Evolutionary conservation across 2,329 filamentous ascomycete genomes (phyloP), one percentile per base, ranked within the genome.

Genomic region (Penicillium palitans): DNA sequence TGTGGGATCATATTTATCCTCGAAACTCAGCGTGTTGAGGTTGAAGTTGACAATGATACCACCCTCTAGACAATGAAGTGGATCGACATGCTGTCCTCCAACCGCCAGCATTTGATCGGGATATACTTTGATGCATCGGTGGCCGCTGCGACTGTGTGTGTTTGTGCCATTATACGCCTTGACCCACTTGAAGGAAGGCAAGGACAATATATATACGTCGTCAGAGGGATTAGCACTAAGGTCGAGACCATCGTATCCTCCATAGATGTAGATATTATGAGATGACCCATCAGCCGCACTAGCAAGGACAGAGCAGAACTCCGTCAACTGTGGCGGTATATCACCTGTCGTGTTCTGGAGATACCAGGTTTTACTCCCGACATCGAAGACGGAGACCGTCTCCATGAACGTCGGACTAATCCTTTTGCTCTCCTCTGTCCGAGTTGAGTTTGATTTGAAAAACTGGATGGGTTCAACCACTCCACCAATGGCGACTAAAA

Each of bases 231-330:
- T 57, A 3, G 58, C 55, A 0, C 69, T 73, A 19, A 61, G 62
- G 10, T 68, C 58, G 12, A 70, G 63, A 15, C 68, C 75, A 57
- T 79, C 70, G 31, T 70, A 72, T 8, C 81, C 81, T 19, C 81
- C 81, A 55, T 82, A 83, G 49, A 83, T 71, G 51, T 80, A 78
- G 41, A 83, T 79, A 53, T 81, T 81, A 52, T 80, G 75, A 0
- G 76, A 78, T 7, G 73, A 76, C 3, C 63, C 64, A 52, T 79
- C 76, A 15, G 69, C 48, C 3, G 76, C 73, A 21, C 68, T 65
- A 0, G 75, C 76, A 17, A 78, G 68, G 1, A 76, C 73, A 2
- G 76, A 76, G 60, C 77, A 79, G 59, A 78, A 78, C 51, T 74
- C 63, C 3, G 74, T 72, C 33, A 64, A 39, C 44, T 72, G 68